A percentile compares a stretch with the other conserved stretches of the same genome.
Conservation (phyloP, 1,139 yeast species). For the Geotrichum australiense region DNA sequence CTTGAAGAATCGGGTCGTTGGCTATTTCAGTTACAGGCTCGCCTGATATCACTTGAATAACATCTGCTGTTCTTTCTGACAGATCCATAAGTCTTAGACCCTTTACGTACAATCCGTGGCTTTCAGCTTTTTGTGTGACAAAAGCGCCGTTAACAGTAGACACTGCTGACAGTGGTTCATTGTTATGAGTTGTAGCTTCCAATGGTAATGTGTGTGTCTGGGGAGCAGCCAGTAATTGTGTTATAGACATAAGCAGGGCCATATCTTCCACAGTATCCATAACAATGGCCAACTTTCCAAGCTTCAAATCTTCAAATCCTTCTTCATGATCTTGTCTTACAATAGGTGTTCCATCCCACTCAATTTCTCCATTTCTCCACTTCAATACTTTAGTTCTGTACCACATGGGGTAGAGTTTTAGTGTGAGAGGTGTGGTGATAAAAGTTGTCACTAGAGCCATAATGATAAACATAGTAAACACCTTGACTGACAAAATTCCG, state of each 20-base stretch:
- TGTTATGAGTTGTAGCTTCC: slow-evolving; percentile 15
- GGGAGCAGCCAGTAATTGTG: slow-evolving; percentile 28
- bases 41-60: slow-evolving; percentile 53
- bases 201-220: slow-evolving; percentile 26
- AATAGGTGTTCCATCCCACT: slow-evolving; percentile 36
- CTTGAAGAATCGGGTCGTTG: slow-evolving; percentile 45
- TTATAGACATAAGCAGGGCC: slow-evolving; percentile 31
- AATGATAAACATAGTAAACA: slow-evolving; percentile 71
- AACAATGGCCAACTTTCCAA: slow-evolving; percentile 20
- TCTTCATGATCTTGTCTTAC: slow-evolving; percentile 10
- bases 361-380: slow-evolving; percentile 39
- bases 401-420: slow-evolving; percentile 47
- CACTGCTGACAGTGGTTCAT: slow-evolving; percentile 17
- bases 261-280: slow-evolving; percentile 26
- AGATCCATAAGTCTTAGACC: slow-evolving; percentile 54
- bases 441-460: slow-evolving; percentile 76
- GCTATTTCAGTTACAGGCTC: slow-evolving; percentile 33
- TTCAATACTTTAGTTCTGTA: slow-evolving; percentile 49
- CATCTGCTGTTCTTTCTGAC: slow-evolving; percentile 61
- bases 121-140: slow-evolving; percentile 22
- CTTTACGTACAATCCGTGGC: slow-evolving; percentile 37
- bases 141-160: slow-evolving; percentile 23
- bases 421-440: slow-evolving; percentile 64
- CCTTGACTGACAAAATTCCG: slow-evolving; percentile 53
- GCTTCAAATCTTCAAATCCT: slow-evolving; percentile 16